These are phyloP conservation scores for Boletus barrowsii DNA, from an alignment of 768 basidiomycete genomes.

Conservation along the genomic window DNA sequence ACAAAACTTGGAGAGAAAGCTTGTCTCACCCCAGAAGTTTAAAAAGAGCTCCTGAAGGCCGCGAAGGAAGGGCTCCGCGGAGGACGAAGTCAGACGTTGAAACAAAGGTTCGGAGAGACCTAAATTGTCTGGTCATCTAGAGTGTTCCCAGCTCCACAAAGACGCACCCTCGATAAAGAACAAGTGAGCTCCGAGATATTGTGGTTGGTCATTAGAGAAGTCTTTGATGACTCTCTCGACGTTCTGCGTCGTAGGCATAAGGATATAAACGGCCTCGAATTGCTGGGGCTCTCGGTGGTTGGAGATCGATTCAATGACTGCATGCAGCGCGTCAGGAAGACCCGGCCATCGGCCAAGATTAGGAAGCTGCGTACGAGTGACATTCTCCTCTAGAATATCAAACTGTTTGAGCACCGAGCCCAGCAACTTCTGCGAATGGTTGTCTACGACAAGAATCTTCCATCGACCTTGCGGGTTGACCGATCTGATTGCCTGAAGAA, in stretches of 20 bases:
- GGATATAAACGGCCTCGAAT: conserved; percentile 89
- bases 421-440: conserved; percentile 81
- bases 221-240: conserved; percentile 88
- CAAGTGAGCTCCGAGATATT: conserved; percentile 82
- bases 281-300: conserved; percentile 78
- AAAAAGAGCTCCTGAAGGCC: conserved; percentile 83
- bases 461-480: conserved; percentile 85
- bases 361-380: conserved; percentile 68
- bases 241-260: conserved; percentile 95
- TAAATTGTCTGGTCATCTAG: conserved; percentile 28
- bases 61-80: conserved; percentile 75
- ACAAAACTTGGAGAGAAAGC: neutral
- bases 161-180: conserved; percentile 88
- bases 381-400: conserved; percentile 94
- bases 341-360: neutral
- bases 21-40: conserved; percentile 83
- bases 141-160: neutral
- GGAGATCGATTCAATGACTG: conserved; percentile 92
- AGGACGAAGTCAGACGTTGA: conserved; percentile 65
- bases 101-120: conserved; percentile 79
- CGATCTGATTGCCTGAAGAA: conserved; percentile 83
- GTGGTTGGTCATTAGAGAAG: conserved; percentile 60
- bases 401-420: conserved; percentile 87
- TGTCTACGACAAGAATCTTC: conserved; percentile 98
- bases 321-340: conserved; percentile 7